A percentile compares a stretch with the other conserved stretches of the same genome.
phyloP scores from a whole-genome alignment of 2,329 filamentous ascomycete genomes.

The Phialophora macrospora region DNA sequence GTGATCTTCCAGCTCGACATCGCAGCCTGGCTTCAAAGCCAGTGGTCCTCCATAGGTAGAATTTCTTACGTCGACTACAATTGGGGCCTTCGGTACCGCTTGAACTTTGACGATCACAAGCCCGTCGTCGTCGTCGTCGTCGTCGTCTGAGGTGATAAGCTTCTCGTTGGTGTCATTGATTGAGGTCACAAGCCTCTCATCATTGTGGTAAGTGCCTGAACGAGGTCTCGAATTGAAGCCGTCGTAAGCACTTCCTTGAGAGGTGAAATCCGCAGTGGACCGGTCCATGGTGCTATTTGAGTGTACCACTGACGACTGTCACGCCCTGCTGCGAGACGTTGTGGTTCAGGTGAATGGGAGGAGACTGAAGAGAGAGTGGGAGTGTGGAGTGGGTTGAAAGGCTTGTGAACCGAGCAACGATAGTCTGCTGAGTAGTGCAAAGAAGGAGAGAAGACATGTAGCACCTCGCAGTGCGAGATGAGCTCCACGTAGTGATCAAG shows the following conservation, averaged over 20 bases:
- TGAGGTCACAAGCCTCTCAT: background rate
- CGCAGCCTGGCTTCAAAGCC: conserved; percentile 1
- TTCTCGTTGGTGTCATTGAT: conserved; percentile 2
- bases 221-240: background rate
- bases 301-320: background rate
- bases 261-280: background rate
- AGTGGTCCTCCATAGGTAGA: conserved; percentile 44
- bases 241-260: background rate
- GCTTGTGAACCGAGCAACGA: background rate
- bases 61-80: background rate
- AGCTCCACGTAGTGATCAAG: background rate
- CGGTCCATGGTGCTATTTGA: background rate
- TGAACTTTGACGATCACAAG: background rate
- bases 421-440: background rate
- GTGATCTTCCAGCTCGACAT: conserved; percentile 46
- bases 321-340: background rate
- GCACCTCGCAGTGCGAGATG: background rate
- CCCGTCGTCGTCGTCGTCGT: background rate
- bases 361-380: background rate
- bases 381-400: background rate
- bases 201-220: background rate
- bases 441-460: background rate
- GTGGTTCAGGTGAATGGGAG: background rate
- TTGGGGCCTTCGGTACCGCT: background rate
- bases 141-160: background rate